Base-by-base conservation (phyloP, 1,284 basidiomycete genomes). In the Sutorius eximius region DNA sequence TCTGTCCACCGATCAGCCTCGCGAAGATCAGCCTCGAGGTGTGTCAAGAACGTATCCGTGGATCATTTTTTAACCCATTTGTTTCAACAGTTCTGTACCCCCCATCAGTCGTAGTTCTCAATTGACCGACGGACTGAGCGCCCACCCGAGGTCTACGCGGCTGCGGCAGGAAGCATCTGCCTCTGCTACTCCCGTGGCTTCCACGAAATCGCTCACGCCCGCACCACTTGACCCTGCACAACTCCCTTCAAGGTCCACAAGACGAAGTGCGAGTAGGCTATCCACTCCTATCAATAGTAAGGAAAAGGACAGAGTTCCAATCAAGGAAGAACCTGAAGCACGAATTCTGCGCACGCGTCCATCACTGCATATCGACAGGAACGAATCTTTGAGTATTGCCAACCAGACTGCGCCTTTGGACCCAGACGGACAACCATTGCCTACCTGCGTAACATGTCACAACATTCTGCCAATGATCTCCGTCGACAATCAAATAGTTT, bases 401-500 rank as follows among this genome's bases (percentile, higher is more conserved):
- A 73, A 71, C 58, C 68, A 71, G 48, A 71, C 75, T 18, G 61
- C 74, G 24, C 80, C 76, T 13, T 64, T 73, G 57, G 83, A 81
- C 27, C 71, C 77, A 43, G 82, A 85, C 63, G 83, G 83, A 33
- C 79, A 78, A 62, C 75, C 73, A 18, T 67, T 89, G 42, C 87
- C 87, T 49, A 79, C 73, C 10, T 89, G 87, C 61, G 71, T 76
- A 63, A 89, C 85, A 34, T 90, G 87, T 69, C 72, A 71, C 49
- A 87, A 82, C 63, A 73, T 89, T 42, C 67, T 90, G 56, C 87
- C 87, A 5, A 78, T 89, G 54, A 89, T 89, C 59, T 80, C 83
- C 50, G 82, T 90, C 24, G 85, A 89, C 68, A 80, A 78, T 27
- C 75, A 84, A 66, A 79, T 89, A 30, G 83, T 90, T 22, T 90